phyloP scores from a whole-genome alignment of 345 rosid species.

The Corchorus capsularis region DNA sequence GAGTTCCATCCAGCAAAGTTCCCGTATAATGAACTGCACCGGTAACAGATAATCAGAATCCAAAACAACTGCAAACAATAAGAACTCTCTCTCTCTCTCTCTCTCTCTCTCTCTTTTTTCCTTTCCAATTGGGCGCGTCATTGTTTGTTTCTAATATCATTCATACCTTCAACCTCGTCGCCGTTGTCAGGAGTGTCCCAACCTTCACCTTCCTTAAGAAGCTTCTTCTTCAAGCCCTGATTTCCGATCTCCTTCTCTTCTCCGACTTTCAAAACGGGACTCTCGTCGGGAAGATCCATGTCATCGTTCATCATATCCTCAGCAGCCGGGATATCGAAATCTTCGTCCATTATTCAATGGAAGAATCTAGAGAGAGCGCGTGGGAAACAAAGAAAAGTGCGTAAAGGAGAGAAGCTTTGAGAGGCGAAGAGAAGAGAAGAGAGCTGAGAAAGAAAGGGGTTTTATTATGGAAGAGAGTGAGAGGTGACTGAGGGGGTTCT shows the following conservation, averaged over 20 bases:
- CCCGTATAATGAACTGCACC: conserved; percentile 71
- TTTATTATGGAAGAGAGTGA: conserved; percentile 14
- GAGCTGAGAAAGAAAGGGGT: not conserved
- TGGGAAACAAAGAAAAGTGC: too few species aligned
- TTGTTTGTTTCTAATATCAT: not conserved
- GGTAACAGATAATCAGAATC: conserved; percentile 8
- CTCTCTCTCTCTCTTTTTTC: too few species aligned
- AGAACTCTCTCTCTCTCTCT: too few species aligned
- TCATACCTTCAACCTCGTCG: conserved; percentile 83
- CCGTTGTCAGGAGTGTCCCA: conserved; percentile 71
- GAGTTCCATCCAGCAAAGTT: conserved; percentile 84
- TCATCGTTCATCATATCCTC: conserved; percentile 51
- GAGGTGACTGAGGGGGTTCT: conserved; percentile 33
- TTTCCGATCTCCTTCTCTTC: conserved; percentile 83
- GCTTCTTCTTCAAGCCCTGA: conserved; percentile 85
- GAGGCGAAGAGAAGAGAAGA: not conserved
- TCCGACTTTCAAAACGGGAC: conserved; percentile 45
- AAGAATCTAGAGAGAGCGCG: not conserved
- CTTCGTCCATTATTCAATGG: conserved; percentile 47
- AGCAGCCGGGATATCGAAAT: conserved; percentile 55
- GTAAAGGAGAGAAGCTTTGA: not conserved
- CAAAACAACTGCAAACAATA: not conserved
- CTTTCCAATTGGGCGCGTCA: not conserved
- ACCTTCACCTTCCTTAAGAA: conserved; percentile 70
- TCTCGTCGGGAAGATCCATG: conserved; percentile 46